Conservation (phyloP, 129 eudicot species). For the Ambrosia trifida region DNA sequence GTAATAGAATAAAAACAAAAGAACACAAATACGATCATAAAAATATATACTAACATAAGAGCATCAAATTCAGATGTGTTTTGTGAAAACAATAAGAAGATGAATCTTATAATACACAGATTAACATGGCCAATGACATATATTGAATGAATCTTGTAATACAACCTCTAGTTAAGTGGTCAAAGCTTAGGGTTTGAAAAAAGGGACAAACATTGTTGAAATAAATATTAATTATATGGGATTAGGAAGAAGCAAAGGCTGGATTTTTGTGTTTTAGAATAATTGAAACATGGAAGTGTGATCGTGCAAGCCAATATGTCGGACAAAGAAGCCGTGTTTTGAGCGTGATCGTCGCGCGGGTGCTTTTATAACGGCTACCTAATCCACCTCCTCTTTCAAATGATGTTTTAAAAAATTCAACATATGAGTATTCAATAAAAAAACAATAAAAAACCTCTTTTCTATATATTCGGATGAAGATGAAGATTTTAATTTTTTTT, state of each 20-base stretch:
- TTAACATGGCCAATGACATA: not conserved
- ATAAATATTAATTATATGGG: not conserved
- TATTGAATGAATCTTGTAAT: conserved; percentile 2
- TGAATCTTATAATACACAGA: no score
- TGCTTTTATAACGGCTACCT: conserved; percentile 16
- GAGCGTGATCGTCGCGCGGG: conserved; percentile 9
- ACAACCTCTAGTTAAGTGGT: conserved; percentile 18
- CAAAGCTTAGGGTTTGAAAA: conserved; percentile 6
- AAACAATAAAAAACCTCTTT: not conserved
- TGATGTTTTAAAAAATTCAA: not conserved
- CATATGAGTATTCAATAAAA: not conserved
- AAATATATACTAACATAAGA: conserved; percentile 10
- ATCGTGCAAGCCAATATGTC: conserved; percentile 29
- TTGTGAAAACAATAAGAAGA: no score
- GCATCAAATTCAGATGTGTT: not conserved
- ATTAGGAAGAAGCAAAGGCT: not conserved
- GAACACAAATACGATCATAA: not conserved
- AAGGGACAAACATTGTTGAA: not conserved
- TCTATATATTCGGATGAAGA: no score
- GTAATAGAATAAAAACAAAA: not conserved
- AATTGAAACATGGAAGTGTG: conserved; percentile 3
- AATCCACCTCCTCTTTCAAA: not conserved
- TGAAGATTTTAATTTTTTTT: no score
- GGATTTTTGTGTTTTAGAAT: not conserved
- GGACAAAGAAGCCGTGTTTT: conserved; percentile 25